phyloP scores from a whole-genome alignment of 805 yeast species.

The Candida takata region DNA sequence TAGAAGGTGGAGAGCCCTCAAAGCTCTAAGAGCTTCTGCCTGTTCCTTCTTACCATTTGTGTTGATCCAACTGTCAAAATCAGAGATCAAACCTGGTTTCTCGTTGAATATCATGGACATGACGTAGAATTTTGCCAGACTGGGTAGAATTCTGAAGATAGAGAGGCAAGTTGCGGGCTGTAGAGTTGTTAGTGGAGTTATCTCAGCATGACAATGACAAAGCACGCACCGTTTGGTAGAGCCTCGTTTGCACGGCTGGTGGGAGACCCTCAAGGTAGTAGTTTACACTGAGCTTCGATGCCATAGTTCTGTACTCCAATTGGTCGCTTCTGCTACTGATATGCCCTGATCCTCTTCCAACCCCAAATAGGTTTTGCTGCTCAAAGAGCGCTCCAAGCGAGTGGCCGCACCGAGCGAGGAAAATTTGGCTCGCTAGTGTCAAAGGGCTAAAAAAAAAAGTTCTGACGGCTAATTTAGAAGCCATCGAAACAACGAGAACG shows the following conservation, averaged over 20 bases:
- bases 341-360: too few species aligned
- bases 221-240: constrained; percentile 52
- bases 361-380: too few species aligned
- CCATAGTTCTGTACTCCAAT: too few species aligned
- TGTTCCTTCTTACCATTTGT: constrained; percentile 45
- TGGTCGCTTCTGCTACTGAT: too few species aligned
- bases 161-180: constrained; percentile 90
- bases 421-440: too few species aligned
- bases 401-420: too few species aligned
- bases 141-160: constrained; percentile 81
- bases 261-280: constrained; percentile 89
- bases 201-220: neutral
- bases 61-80: constrained; percentile 71
- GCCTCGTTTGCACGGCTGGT: constrained; percentile 71
- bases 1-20: constrained; percentile 69
- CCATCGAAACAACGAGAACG: too few species aligned
- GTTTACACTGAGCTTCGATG: constrained; percentile 60
- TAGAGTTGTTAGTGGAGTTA: constrained; percentile 13
- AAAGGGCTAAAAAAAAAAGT: too few species aligned
- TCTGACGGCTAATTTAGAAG: too few species aligned
- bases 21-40: constrained; percentile 71
- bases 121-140: constrained; percentile 80
- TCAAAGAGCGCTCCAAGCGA: too few species aligned
- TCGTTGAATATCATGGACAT: constrained; percentile 84
- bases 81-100: constrained; percentile 57